phyloP scores from a whole-genome alignment of 176 grass and related monocot species.

The Triticum turgidum region DNA sequence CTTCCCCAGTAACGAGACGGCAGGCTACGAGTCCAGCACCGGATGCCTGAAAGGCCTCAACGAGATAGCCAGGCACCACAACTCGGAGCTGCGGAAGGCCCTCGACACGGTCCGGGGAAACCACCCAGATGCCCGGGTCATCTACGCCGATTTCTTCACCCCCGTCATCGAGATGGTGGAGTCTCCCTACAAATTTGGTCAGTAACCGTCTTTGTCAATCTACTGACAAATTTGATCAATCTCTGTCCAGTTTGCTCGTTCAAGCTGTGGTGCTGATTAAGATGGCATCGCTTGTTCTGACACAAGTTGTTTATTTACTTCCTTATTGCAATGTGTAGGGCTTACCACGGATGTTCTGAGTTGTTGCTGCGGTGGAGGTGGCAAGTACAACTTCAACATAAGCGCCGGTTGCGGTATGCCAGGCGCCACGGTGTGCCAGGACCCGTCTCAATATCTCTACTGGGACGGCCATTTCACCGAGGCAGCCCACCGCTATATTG shows the following conservation, averaged over 20 bases:
- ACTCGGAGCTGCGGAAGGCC: slow-evolving; percentile 33
- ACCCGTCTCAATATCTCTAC: slow-evolving; percentile 35
- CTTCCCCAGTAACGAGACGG: slow-evolving; percentile 6
- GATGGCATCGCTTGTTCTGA: background rate
- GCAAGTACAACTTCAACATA: slow-evolving; percentile 53
- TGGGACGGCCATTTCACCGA: slow-evolving; percentile 69
- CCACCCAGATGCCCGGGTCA: slow-evolving; percentile 1
- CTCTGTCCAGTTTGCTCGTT: no score
- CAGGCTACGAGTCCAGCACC: slow-evolving; percentile 35
- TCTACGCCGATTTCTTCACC: slow-evolving; percentile 56
- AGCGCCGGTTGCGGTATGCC: slow-evolving; percentile 31
- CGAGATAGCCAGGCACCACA: slow-evolving; percentile 48
- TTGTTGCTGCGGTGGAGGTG: slow-evolving; percentile 51
- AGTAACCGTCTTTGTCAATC: background rate
- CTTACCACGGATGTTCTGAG: slow-evolving; percentile 33
- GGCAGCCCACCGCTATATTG: slow-evolving; percentile 30
- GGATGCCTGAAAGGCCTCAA: slow-evolving; percentile 59
- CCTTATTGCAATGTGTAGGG: slow-evolving; percentile 17
- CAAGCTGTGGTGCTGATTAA: no score
- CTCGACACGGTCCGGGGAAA: background rate
- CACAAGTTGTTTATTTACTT: background rate
- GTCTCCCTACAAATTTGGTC: background rate
- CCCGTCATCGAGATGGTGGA: slow-evolving; percentile 28
- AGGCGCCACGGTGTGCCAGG: slow-evolving; percentile 28
- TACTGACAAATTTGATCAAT: background rate